Evolutionary conservation across 2,329 filamentous ascomycete genomes (phyloP).

Genomic region (Zymoseptoria tritici): DNA sequence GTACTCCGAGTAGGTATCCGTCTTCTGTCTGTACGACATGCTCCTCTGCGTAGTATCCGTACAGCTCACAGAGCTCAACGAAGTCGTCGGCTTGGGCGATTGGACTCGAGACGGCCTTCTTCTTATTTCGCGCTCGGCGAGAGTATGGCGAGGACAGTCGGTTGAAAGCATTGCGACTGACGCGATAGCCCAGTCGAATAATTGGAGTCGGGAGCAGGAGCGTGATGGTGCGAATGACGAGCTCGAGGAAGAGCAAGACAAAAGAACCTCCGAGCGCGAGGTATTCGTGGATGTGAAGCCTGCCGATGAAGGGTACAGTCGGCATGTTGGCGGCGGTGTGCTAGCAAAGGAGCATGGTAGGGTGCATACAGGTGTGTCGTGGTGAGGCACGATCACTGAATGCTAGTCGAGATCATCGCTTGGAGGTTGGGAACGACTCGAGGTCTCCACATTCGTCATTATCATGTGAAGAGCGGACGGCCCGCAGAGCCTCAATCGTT

Average conservation of each 20-base stretch:
- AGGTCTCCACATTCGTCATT: neutral
- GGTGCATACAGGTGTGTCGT: neutral
- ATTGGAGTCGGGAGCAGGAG: constrained; percentile 77
- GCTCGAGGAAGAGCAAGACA: constrained; percentile 72
- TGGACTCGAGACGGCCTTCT: constrained; percentile 47
- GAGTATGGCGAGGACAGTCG: constrained; percentile 62
- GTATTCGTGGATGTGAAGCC: constrained; percentile 64
- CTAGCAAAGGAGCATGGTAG: neutral
- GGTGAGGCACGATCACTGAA: neutral
- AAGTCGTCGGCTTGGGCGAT: constrained; percentile 87
- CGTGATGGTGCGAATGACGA: constrained; percentile 75
- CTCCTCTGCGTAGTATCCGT: constrained; percentile 89
- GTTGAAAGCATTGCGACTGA: constrained; percentile 78
- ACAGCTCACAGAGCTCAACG: constrained; percentile 83
- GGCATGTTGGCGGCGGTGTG: constrained; percentile 38
- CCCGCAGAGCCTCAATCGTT: neutral
- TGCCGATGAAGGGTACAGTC: constrained; percentile 55
- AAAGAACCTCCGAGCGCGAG: constrained; percentile 78
- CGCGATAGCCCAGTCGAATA: constrained; percentile 72
- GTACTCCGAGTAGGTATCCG: constrained; percentile 84
- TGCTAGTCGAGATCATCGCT: neutral
- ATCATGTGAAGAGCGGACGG: neutral
- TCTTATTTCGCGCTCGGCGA: constrained; percentile 59
- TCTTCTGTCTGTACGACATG: constrained; percentile 92
- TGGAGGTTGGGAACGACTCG: neutral